These are phyloP conservation scores for Podaxis mareebaensis DNA, from an alignment of 768 basidiomycete genomes.

Conservation along the genomic window DNA sequence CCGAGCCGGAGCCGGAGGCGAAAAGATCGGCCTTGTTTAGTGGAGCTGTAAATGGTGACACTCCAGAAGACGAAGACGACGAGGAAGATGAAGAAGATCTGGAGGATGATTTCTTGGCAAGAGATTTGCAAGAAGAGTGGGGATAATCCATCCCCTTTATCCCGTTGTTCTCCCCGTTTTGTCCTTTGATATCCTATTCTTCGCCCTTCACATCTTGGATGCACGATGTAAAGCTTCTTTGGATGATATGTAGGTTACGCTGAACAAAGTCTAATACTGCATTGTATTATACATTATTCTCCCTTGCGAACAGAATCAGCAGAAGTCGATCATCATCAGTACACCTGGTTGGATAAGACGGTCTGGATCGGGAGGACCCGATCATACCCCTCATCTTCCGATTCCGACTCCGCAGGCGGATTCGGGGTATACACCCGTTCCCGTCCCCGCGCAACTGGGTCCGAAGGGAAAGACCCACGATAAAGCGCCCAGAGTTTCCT, in stretches of 20 bases:
- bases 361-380: slow-evolving; percentile 8
- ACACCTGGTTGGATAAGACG: background rate
- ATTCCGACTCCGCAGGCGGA: slow-evolving; percentile 11
- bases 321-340: background rate
- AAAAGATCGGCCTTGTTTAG: slow-evolving; percentile 17
- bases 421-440: background rate
- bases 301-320: background rate
- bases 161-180: slow-evolving; percentile 14
- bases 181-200: slow-evolving; percentile 16
- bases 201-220: slow-evolving; percentile 11
- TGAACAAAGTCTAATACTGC: slow-evolving; percentile 7
- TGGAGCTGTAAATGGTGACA: slow-evolving; percentile 20
- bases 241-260: slow-evolving; percentile 15
- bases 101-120: slow-evolving; percentile 81
- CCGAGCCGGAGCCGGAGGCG: slow-evolving; percentile 19
- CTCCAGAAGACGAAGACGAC: slow-evolving; percentile 36
- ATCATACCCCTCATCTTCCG: slow-evolving; percentile 15
- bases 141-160: slow-evolving; percentile 44
- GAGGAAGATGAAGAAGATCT: slow-evolving; percentile 53
- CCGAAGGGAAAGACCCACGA: slow-evolving; percentile 35
- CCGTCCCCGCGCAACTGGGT: background rate
- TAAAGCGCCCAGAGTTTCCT: slow-evolving; percentile 62
- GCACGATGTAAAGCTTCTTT: slow-evolving; percentile 7
- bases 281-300: slow-evolving; percentile 1
- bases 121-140: slow-evolving; percentile 76